Evolutionary conservation across 352 stramenopile species (phyloP).

Genomic region (Pythium aristosporum): DNA sequence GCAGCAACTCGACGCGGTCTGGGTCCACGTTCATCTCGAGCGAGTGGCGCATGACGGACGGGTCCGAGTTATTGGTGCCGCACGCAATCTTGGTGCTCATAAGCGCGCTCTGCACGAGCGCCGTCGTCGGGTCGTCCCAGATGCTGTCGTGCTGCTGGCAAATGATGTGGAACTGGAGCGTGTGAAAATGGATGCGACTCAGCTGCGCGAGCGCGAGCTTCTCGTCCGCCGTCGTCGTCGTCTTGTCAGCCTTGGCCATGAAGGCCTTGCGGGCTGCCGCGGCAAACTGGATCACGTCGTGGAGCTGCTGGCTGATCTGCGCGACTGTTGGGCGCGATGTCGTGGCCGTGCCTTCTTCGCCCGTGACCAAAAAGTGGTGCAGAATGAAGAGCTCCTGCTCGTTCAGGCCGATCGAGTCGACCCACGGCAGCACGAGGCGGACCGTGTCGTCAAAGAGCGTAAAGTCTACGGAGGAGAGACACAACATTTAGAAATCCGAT

Average conservation of each 20-base stretch:
- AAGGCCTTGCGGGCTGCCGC: conserved; percentile 48
- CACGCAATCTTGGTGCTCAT: conserved; percentile 85
- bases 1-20: conserved; percentile 65
- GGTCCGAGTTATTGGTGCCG: conserved; percentile 46
- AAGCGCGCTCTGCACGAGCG: conserved; percentile 71
- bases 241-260: conserved; percentile 19
- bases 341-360: conserved; percentile 67
- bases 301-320: conserved; percentile 70
- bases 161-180: conserved; percentile 85
- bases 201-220: conserved; percentile 59
- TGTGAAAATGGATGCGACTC: conserved; percentile 85
- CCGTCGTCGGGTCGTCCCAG: conserved; percentile 69
- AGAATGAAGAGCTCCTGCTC: conserved; percentile 84
- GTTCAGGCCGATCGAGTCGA: conserved; percentile 81
- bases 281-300: conserved; percentile 66
- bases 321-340: conserved; percentile 72
- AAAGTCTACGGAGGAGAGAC: conserved; percentile 43
- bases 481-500: neutral
- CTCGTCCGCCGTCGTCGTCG: conserved; percentile 12
- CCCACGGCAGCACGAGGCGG: conserved; percentile 71
- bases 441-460: conserved; percentile 82
- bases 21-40: conserved; percentile 71
- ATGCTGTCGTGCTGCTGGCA: conserved; percentile 63
- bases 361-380: conserved; percentile 79
- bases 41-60: conserved; percentile 51